phyloP scores from a whole-genome alignment of 352 stramenopile genomes.

The Paralagenidium karlingii region DNA sequence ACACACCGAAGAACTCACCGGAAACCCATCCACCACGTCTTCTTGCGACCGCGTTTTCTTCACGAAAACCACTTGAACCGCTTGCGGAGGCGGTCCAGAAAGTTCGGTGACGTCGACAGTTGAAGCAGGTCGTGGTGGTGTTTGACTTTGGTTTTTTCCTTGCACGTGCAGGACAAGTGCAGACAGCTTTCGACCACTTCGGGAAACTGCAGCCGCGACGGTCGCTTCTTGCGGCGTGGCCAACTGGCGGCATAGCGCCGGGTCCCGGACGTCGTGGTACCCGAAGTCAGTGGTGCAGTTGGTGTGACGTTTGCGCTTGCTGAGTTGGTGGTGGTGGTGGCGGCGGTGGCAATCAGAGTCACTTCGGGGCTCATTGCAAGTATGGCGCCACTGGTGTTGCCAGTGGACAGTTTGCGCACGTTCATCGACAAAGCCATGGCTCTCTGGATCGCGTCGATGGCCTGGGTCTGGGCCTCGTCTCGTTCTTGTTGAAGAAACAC shows the following conservation, averaged over 20 bases:
- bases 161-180: constrained; percentile 46
- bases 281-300: no score
- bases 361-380: no score
- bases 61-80: constrained; percentile 1
- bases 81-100: constrained; percentile 12
- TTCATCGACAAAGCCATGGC: neutral
- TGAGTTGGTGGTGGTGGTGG: no score
- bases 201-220: constrained; percentile 11
- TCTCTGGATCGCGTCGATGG: neutral
- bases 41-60: neutral
- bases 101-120: constrained; percentile 24
- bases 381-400: no score
- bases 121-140: constrained; percentile 16
- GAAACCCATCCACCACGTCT: no score
- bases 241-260: no score
- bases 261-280: no score
- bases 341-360: neutral
- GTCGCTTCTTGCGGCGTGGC: constrained; percentile 2
- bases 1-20: neutral
- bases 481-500: constrained; percentile 62
- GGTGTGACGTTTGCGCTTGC: no score
- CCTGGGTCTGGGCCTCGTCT: constrained; percentile 25
- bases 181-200: constrained; percentile 61
- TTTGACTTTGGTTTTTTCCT: constrained; percentile 10
- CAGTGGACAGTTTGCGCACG: no score